Base-by-base conservation (phyloP, 2,329 filamentous ascomycete genomes). In the Fusarium concolor region DNA sequence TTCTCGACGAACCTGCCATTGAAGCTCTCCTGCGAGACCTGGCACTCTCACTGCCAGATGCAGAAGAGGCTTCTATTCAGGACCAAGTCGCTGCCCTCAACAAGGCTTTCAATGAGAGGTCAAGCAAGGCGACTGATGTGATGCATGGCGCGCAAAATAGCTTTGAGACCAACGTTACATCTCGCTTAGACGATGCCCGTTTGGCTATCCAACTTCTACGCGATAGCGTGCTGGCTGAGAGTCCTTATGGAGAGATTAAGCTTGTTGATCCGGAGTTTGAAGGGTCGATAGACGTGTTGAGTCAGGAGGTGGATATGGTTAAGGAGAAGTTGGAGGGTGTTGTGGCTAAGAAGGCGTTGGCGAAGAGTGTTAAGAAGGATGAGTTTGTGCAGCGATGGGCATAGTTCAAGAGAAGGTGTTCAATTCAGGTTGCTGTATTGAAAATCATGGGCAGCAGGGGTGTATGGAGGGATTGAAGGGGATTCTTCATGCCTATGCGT, bases 201-300 rank as follows among this genome's bases (percentile, higher is more conserved):
- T 73, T 79, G 5, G 86, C 85, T 0, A 71, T 87, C 2, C 82
- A 85, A 64, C 70, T 85, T 10, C 73, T 88, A 17, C 77, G 80
- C 7, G 85, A 86, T 59, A 86, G 82, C 39, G 75, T 88, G 1
- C 75, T 88, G 3, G 84, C 84, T 0, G 86, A 89, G 68, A 86
- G 81, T 29, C 76, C 81, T 6, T 87, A 81, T 69, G 78, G 79
- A 0, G 74, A 79, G n/a, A 80, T 86, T 6, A 79, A 78, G 41
- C 79, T 89, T 8, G 76, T 83, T 8, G 87, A 89, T 67, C 80
- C 83, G 0, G 85, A 86, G 28, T 82, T 87, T 37, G 83, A 86
- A 56, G 78, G 75, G 4, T 84, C 82, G 3, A 82, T 89, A n/a
- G 73, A 75, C 0, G 78, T 85, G 12, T 68, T 87, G 53, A 74